Percentiles rank a stretch among this genome's conserved stretches.
These are phyloP conservation scores for Hemisphaericaspora subhashii DNA, from an alignment of 1,139 yeast species.

Conservation along the genomic window DNA sequence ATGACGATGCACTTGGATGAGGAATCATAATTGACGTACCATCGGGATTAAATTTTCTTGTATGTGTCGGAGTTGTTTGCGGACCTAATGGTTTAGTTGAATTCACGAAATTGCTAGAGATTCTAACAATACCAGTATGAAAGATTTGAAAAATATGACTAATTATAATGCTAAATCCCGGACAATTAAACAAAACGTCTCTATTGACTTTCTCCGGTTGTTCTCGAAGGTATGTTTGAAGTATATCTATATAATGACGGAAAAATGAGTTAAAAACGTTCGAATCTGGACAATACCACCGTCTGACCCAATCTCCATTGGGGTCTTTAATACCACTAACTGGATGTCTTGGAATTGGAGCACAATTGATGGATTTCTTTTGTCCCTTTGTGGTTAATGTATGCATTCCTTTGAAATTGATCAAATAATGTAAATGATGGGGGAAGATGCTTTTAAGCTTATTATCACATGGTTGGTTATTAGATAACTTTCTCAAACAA, in stretches of 20 bases:
- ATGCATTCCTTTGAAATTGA: constrained; percentile 35
- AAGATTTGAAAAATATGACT: constrained; percentile 41
- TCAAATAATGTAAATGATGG: constrained; percentile 35
- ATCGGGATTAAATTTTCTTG: constrained; percentile 1
- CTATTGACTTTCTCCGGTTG: constrained; percentile 1
- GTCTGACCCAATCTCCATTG: constrained; percentile 66
- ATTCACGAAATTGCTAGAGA: constrained; percentile 23
- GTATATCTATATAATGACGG: constrained; percentile 56
- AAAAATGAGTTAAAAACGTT: constrained; percentile 70
- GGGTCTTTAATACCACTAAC: constrained; percentile 59
- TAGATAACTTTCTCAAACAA: constrained; percentile 20
- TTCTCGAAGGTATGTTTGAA: constrained; percentile 13
- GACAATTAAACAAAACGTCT: constrained; percentile 19
- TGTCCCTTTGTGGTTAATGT: constrained; percentile 22
- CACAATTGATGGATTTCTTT: constrained; percentile 32
- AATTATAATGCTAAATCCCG: constrained; percentile 40
- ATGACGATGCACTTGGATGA: constrained; percentile 12
- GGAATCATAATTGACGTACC: constrained; percentile 6
- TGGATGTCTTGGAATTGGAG: constrained; percentile 54
- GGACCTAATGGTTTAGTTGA: constrained; percentile 4
- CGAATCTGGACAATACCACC: constrained; percentile 56
- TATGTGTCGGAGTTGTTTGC: background rate
- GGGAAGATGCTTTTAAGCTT: constrained; percentile 32
- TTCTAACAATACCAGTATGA: constrained; percentile 34
- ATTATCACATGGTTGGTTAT: constrained; percentile 1